These are phyloP conservation scores for Ehretia macrophylla DNA, from an alignment of 257 asterid genomes.

Conservation along the genomic window DNA sequence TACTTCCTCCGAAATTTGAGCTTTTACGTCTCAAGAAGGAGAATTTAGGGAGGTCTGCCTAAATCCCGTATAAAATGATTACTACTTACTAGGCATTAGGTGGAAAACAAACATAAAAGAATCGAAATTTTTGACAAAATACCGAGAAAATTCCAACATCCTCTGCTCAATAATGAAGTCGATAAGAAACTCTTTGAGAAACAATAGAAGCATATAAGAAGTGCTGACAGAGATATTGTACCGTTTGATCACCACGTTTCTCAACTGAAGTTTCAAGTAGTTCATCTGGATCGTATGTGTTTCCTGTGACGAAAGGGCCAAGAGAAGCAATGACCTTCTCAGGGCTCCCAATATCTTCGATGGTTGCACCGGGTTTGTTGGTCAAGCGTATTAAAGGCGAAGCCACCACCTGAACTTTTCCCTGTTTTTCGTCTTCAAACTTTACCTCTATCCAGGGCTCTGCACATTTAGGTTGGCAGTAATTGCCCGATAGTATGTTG, in stretches of 20 bases:
- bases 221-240: constrained; percentile 14
- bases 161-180: too few relatives aligned
- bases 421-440: constrained; percentile 82
- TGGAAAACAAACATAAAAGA: too few relatives aligned
- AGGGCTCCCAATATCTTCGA: constrained; percentile 92
- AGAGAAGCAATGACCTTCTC: constrained; percentile 90
- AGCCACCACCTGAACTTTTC: constrained; percentile 87
- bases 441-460: constrained; percentile 99
- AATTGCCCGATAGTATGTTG: constrained; percentile 93
- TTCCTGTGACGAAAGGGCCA: constrained; percentile 96
- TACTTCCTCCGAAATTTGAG: too few relatives aligned
- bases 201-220: neutral
- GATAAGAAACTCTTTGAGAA: neutral
- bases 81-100: too few relatives aligned
- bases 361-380: constrained; percentile 84
- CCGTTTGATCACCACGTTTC: constrained; percentile 83
- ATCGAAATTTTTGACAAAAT: too few relatives aligned
- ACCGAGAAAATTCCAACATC: too few relatives aligned
- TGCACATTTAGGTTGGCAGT: constrained; percentile 98
- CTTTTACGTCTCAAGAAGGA: too few relatives aligned
- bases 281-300: constrained; percentile 81
- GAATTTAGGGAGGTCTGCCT: too few relatives aligned
- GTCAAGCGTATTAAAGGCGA: constrained; percentile 90
- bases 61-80: too few relatives aligned
- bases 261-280: constrained; percentile 69